These are phyloP conservation scores for Aspergillus neoniger DNA, from an alignment of 2,329 filamentous ascomycete genomes.

Conservation along the genomic window DNA sequence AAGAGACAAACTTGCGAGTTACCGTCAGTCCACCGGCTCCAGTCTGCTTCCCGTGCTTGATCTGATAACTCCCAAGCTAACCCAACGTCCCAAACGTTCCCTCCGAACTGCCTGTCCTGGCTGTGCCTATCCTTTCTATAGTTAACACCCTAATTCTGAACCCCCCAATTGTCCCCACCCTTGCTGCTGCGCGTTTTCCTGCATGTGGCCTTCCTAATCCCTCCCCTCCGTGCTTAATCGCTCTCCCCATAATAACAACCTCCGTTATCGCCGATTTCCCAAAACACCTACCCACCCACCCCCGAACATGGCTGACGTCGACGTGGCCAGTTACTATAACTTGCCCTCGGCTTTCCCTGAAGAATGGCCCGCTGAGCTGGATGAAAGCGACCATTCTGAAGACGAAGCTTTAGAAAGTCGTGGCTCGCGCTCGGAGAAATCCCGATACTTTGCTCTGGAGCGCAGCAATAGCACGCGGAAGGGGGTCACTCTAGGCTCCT, in stretches of 20 bases:
- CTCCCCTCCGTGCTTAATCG: slow-evolving; percentile 9
- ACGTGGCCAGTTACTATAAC: slow-evolving; percentile 89
- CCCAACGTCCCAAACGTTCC: not conserved
- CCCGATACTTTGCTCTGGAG: slow-evolving; percentile 82
- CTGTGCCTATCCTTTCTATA: slow-evolving; percentile 1
- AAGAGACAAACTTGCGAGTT: not conserved
- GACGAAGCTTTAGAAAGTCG: slow-evolving; percentile 47
- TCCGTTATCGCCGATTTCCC: slow-evolving; percentile 5
- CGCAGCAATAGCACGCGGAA: slow-evolving; percentile 69
- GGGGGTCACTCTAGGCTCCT: slow-evolving; percentile 66
- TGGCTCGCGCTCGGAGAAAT: slow-evolving; percentile 62
- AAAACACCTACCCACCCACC: not conserved
- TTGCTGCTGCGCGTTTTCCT: slow-evolving; percentile 15
- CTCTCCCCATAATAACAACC: not conserved
- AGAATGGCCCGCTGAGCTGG: slow-evolving; percentile 83
- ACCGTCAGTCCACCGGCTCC: slow-evolving; percentile 1
- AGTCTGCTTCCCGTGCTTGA: slow-evolving; percentile 8
- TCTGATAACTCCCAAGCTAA: slow-evolving; percentile 21
- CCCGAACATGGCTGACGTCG: slow-evolving; percentile 64
- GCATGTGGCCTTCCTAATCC: slow-evolving; percentile 14
- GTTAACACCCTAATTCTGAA: slow-evolving; percentile 2
- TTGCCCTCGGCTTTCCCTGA: slow-evolving; percentile 75
- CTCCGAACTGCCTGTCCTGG: not conserved
- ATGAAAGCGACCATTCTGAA: slow-evolving; percentile 68
- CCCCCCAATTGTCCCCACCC: slow-evolving; percentile 9